Conservation (phyloP, 305 asterid genomes). For the Rubia peregrina region DNA sequence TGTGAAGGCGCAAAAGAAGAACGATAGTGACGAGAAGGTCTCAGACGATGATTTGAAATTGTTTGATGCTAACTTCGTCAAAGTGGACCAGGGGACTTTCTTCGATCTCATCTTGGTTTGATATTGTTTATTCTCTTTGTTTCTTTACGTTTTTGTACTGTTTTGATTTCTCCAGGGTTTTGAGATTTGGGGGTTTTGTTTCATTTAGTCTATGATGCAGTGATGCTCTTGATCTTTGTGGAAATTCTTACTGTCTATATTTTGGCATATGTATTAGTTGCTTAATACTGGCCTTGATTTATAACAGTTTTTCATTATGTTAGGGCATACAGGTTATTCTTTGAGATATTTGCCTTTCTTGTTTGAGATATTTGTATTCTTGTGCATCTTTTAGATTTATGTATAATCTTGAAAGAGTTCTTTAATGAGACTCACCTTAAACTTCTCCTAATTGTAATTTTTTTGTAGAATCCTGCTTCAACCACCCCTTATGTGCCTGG, state of each 20-base stretch:
- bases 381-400: no score
- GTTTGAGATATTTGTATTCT: no score
- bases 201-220: background rate
- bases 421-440: no score
- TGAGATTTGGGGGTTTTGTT: background rate
- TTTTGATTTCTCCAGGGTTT: background rate
- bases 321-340: no score
- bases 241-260: no score
- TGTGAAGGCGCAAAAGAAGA: slow-evolving; percentile 29
- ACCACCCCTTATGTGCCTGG: slow-evolving; percentile 47
- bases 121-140: background rate
- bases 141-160: background rate
- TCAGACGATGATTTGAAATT: slow-evolving; percentile 32
- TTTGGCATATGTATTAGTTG: no score
- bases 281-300: no score
- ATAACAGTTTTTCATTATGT: no score
- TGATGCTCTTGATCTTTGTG: background rate
- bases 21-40: slow-evolving; percentile 18
- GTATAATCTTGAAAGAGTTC: no score
- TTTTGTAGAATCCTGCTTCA: slow-evolving; percentile 44
- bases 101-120: slow-evolving; percentile 48
- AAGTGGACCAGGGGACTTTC: slow-evolving; percentile 46
- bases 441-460: background rate
- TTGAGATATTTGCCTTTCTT: no score
- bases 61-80: slow-evolving; percentile 50